A percentile compares a stretch with the other conserved stretches of the same genome.
phyloP scores from a whole-genome alignment of 169 alveolate genomes.

The Cryptosporidium ubiquitum region DNA sequence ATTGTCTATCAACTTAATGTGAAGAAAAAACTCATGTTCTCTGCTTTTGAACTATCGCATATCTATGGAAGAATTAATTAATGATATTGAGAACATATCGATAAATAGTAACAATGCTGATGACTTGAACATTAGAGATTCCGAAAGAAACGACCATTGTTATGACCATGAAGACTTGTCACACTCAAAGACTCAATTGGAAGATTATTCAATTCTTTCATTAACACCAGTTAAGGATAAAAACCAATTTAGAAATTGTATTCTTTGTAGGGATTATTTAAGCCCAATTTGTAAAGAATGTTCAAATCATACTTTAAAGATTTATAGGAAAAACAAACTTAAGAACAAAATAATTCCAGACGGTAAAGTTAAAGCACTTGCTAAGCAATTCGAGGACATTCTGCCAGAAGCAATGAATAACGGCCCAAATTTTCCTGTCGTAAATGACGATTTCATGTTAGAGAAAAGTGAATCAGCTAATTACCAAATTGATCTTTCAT shows the following conservation, averaged over 20 bases:
- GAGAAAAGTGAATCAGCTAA: not conserved
- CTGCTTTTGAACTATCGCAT: not conserved
- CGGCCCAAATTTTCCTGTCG: not conserved
- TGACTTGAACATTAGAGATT: not conserved
- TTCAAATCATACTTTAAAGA: conserved; percentile 1
- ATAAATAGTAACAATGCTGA: conserved; percentile 27
- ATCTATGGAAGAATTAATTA: conserved; percentile 16
- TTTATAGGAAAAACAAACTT: not conserved
- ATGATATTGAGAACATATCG: conserved; percentile 40
- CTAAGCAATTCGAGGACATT: conserved; percentile 49
- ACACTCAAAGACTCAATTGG: not conserved
- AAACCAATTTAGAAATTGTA: not conserved
- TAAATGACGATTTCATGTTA: not conserved
- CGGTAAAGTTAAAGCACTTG: conserved; percentile 71
- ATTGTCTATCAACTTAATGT: not conserved
- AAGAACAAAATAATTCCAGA: conserved; percentile 38
- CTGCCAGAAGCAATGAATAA: conserved; percentile 8
- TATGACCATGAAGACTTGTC: not conserved
- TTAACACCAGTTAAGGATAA: conserved; percentile 10
- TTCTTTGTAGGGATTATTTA: conserved; percentile 53
- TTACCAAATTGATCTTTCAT: not conserved
- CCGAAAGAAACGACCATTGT: conserved; percentile 2
- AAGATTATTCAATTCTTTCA: not conserved
- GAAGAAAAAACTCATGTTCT: not conserved
- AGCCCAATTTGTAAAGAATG: conserved; percentile 66